Base-by-base conservation (phyloP, 2,329 filamentous ascomycete species). In the Calonectria naviculata region DNA sequence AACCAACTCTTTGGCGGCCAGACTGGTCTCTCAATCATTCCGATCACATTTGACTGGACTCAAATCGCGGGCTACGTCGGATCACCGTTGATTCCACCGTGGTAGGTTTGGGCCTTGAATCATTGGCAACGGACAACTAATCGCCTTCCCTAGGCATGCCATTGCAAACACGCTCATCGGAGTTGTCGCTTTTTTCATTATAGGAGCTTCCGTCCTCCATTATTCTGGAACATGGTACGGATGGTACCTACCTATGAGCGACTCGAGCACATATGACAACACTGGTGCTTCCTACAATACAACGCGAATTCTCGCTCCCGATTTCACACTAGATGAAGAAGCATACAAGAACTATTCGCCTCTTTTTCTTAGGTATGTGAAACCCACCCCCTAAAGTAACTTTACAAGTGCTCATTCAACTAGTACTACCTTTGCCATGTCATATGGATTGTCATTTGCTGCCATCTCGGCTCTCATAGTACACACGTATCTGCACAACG, bases 11-110 rank as follows among this genome's bases (percentile, higher is more conserved):
- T 95, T 75, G 93, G 93, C 2, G 92, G 91, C 1, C 87, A 86
- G 60, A 92, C 90, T 0, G 93, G 93, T 0, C 73, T 95, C 4
- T 93, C 91, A 0, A 78, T 95, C 31, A 83, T 94, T 8, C 93
- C 93, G 1, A 89, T 95, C 36, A 94, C 92, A 0, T 94, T 95
- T 78, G 93, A 95, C 84, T 94, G 93, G 92, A 92, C 91, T 6
- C 91, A 94, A 75, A 88, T 94, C 64, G 87, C 91, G 4, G 93
- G 92, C 56, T 94, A 90, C 71, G 85, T 93, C 63, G 89, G 89
- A 34, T 93, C 91, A 12, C 93, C 92, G 24, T 82, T 94, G 42
- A 92, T 94, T 61, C 89, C 92, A 3, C 93, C 93, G 6, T 94
- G 92, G 89, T 89, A 79, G 70, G 86, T 79, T 31, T 10, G 17